Base-by-base conservation (phyloP, 108 stramenopile genomes). In the Hondaea fermentalgiana region DNA sequence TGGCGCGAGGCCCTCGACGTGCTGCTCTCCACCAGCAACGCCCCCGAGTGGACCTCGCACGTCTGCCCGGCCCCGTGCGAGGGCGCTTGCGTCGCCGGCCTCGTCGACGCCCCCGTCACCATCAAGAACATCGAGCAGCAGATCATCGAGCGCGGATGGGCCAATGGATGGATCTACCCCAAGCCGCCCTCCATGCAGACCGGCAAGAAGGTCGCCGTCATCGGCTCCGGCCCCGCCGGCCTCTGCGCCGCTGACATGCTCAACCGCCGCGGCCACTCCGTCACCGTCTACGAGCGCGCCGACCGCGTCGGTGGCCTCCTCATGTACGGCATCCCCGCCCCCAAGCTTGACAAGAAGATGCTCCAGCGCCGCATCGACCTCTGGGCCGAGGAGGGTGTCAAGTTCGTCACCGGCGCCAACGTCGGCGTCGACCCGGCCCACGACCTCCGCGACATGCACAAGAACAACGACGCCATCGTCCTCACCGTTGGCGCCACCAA, bases 291-390 rank as follows among this genome's bases (percentile, higher is more conserved):
- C 90, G 93, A 92, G 72, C 95, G 98, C 35, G 96, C 96, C 59
- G 98, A 98, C 93, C 95, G 97, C 71, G 90, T 97, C 87, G 98
- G 98, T 42, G 98, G 97, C 25, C 92, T 98, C 29, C 93, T 98
- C 88, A 98, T 98, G 97, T 98, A 98, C 90, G 98, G 98, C 58
- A 98, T 98, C 89, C 98, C 98, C 28, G 97, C 97, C 94, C 97
- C 97, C 97, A 98, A 98, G 92, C 94, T 98, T 58, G 97, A 97
- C 90, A 97, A 98, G 95, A 96, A 97, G 59, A 97, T 96, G 12
- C 97, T 98, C 35, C 94, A 97, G 89, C 96, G 97, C 72, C 95
- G 98, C 60, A 95, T 97, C 29, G 95, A 98, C 89, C 92, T 98
- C 42, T 95, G 97, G 28, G 95, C 95, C 8, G 96, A 97, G 89